Evolutionary conservation across 176 grass and related monocot genomes (phyloP), one percentile per base, ranked within the genome.

Genomic region (Phyllostachys edulis): DNA sequence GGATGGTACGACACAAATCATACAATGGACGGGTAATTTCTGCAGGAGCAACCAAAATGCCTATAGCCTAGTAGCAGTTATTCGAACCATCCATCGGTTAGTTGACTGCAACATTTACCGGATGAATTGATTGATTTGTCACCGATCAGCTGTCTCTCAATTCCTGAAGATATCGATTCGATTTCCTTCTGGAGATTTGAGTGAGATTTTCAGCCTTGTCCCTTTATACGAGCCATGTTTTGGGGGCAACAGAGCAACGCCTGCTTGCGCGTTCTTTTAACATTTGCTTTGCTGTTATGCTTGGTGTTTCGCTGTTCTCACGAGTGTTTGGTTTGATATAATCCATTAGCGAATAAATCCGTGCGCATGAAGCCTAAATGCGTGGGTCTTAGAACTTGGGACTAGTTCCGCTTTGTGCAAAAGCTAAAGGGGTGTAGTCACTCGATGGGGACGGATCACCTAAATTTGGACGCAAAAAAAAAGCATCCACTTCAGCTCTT

Each of bases 391-490:
- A 5, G n/a, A 62, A 69, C 20, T 67, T 63, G 21, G 32, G n/a
- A 44, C 38, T 10, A 26, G 12, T 72, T 66, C 29, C 42, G 23
- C 79, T 83, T 77, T 71, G 51, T 67, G 73, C 38, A 67, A 42
- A 82, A 50, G 67, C 78, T 73, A 86, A 81, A 34, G 70, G 63
- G 47, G 34, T 16, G 67, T 9, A 44, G 67, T 23, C 27, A 32
- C 11, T 23, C 18, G 83, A 86, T 11, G 74, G 41, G 39, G 79
- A 87, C 60, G 41, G 73, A 23, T 32, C 47, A 90, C 84, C 88
- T 78, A 67, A 41, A 79, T 61, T 49, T 12, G 11, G 79, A 40
- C 11, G 37, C 37, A 36, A 36, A 74, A 78, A 59, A 4, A 37
- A 7, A 46, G 44, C 34, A 54, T 42, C 51, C 45, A 65, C 54